phyloP scores from a whole-genome alignment of 1,139 yeast species.

The Candida mesenterica region DNA sequence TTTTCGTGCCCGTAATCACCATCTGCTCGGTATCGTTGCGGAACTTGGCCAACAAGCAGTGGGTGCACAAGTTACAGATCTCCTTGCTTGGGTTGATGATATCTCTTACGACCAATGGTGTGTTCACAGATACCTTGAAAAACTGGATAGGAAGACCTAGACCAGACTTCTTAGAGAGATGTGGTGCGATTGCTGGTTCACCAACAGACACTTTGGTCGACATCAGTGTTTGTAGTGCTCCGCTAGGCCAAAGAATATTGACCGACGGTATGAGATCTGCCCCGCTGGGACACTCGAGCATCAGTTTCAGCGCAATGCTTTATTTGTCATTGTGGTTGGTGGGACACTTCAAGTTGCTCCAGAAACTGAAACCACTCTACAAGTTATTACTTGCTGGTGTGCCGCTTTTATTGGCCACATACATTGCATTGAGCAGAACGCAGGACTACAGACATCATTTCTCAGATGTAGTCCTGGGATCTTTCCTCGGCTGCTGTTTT shows the following conservation, averaged over 20 bases:
- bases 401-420: slow-evolving; percentile 18
- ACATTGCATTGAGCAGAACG: slow-evolving; percentile 57
- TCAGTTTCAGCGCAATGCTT: slow-evolving; percentile 40
- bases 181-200: slow-evolving; percentile 49
- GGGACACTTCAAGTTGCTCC: slow-evolving; percentile 47
- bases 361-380: slow-evolving; percentile 12
- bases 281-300: slow-evolving; percentile 48
- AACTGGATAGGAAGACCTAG: slow-evolving; percentile 78
- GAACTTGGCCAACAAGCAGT: slow-evolving; percentile 18
- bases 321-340: slow-evolving; percentile 55
- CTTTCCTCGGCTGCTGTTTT: slow-evolving; percentile 45
- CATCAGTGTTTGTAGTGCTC: slow-evolving; percentile 41
- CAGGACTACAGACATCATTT: slow-evolving; percentile 81
- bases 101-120: slow-evolving; percentile 39
- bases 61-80: slow-evolving; percentile 39
- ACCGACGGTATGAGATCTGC: slow-evolving; percentile 47
- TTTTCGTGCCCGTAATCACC: slow-evolving; percentile 38
- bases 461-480: slow-evolving; percentile 63
- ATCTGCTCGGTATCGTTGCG: slow-evolving; percentile 31
- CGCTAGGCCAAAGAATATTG: slow-evolving; percentile 29
- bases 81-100: slow-evolving; percentile 53
- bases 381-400: slow-evolving; percentile 10
- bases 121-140: slow-evolving; percentile 66
- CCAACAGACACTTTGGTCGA: slow-evolving; percentile 38
- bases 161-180: slow-evolving; percentile 75